phyloP scores from a whole-genome alignment of 176 grass and related monocot genomes.

The Avena eriantha region DNA sequence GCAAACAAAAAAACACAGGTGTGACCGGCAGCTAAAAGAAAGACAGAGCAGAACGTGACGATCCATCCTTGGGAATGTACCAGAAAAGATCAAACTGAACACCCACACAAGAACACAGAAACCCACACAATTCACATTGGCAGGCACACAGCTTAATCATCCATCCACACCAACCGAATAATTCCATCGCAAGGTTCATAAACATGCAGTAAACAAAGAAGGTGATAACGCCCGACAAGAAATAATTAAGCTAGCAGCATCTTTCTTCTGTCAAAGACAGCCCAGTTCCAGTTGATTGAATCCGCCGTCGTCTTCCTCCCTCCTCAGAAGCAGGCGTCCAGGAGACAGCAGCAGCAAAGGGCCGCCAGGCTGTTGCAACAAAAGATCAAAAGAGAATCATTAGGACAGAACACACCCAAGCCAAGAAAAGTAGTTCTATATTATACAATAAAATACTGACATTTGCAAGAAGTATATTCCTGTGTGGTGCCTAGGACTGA shows the following conservation, averaged over 20 bases:
- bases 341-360: conserved; percentile 67
- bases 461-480: not conserved
- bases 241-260: conserved; percentile 31
- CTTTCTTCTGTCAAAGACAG: not conserved
- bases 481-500: not conserved
- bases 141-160: conserved; percentile 5
- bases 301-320: not conserved
- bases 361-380: conserved; percentile 56
- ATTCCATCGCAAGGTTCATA: conserved; percentile 23
- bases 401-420: not conserved
- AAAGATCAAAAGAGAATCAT: not conserved
- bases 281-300: not conserved
- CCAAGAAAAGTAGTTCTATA: not conserved
- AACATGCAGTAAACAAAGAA: not conserved
- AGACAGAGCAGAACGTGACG: not conserved
- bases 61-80: not conserved
- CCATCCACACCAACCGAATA: conserved; percentile 29
- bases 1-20: too few species aligned
- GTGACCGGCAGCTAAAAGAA: not conserved
- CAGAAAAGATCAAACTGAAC: not conserved
- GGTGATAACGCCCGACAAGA: conserved; percentile 17
- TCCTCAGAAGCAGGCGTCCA: conserved; percentile 69
- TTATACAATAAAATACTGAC: not conserved
- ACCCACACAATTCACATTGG: not conserved
- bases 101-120: not conserved